Evolutionary conservation across 2,329 filamentous ascomycete species (phyloP), one percentile per base, ranked within the genome.

Genomic region (Diaporthe destruens): DNA sequence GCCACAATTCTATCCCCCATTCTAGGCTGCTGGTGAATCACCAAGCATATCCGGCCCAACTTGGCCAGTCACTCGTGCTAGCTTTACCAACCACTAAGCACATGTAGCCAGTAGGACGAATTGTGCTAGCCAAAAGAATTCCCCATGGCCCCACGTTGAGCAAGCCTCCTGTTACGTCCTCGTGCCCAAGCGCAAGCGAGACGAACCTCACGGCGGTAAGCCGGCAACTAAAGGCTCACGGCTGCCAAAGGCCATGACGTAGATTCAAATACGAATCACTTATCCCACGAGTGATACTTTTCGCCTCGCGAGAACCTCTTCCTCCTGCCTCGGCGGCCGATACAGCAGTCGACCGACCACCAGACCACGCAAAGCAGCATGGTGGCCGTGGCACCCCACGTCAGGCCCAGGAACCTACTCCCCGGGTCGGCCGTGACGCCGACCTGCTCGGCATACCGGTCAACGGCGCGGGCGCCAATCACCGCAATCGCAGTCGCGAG

Each of bases 301-400:
- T 61, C 55, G 23, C 55, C 55, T 1, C 25, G n/a, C 34, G 44
- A 51, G 44, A 49, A 49, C 42, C 39, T 61, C 55, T 6, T 61
- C n/a, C 39, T 59, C n/a, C 67, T 34, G 55, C 54, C 42, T 8
- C 68, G 32, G 25, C 55, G 23, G 34, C 68, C 55, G n/a, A 57
- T 18, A 7, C 68, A 70, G 23, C 68, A 70, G 23, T 61, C 68
- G 6, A 70, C 68, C 3, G 55, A 61, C 68, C 68, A 70, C 68
- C 68, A 70, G 6, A 70, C 14, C 23, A 61, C 18, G 34, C 55
- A 61, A 11, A 61, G 23, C 34, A 70, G 42, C 68, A 70, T 70
- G 47, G 55, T 39, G 2, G 44, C 68, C 44, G 68, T 54, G 34
- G 68, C 68, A 4, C 44, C 68, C 68, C 68, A 70, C 0, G 68